Base-by-base conservation (phyloP, 768 basidiomycete genomes). In the Mycena amicta region DNA sequence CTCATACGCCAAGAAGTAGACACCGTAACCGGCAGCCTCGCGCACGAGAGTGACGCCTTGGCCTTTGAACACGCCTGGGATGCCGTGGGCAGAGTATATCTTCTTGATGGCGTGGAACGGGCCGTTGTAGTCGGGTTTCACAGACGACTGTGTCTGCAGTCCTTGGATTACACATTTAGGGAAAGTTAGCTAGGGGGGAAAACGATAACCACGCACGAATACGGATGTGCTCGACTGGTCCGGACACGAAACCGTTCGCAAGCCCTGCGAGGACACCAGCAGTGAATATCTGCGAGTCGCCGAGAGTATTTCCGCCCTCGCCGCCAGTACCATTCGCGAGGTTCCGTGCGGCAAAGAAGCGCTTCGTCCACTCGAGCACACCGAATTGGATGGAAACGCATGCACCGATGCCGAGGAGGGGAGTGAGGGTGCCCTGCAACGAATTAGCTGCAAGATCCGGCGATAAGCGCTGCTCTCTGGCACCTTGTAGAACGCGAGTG, bases 371-470 rank as follows among this genome's bases (percentile, higher is more conserved):
- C 73, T 96, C 94, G 57, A 98, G 80, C 27, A 86, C 93, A 56
- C 87, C 95, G 69, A 98, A 98, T 71, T 98, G 95, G 69, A 98
- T 98, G 12, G 94, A 95, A 4, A 98, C 95, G 68, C 95, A 98
- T 39, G 92, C 82, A 61, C 95, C 95, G 61, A 98, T 95, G 41
- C 95, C 95, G 20, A 96, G 77, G 12, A 98, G 77, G 12, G 95
- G 95, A 1, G 93, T 90, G 47, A 96, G 74, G 1, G 95, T 95
- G 55, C 95, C 95, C 93, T 96, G 57, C 13, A 8, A 11, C 57
- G 37, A 52, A 28, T 60, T 51, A 50, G 28, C 47, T 50, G 30
- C 6, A 45, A 56, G 50, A 26, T 23, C 28, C 49, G 25, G 47
- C 60, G 28, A 47, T 50, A 27, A 16, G 53, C 29, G 33, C 15